These are phyloP conservation scores for Myriosclerotinia curreyana DNA, from an alignment of 2,329 filamentous ascomycete genomes.

Conservation along the genomic window DNA sequence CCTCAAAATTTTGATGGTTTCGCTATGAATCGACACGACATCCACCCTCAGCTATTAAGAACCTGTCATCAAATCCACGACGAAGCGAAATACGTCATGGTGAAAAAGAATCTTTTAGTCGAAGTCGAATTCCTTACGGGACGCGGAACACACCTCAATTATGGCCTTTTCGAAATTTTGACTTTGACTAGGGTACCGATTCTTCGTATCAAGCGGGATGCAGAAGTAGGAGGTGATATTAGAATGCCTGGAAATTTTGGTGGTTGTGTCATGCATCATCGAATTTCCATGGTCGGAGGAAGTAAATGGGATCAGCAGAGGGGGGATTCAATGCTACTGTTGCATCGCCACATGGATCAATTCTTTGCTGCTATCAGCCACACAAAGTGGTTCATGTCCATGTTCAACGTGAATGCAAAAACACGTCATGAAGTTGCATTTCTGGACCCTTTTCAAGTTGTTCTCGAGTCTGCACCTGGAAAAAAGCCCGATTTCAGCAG, in stretches of 20 bases:
- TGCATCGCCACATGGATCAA: neutral
- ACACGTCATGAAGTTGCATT: neutral
- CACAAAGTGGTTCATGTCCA: neutral
- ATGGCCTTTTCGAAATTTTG: neutral
- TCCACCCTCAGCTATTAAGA: neutral
- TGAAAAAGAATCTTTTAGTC: neutral
- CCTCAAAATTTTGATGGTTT: neutral
- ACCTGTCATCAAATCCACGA: constrained; percentile 1
- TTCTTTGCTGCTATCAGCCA: neutral
- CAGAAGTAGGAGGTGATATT: neutral
- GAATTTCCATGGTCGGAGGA: neutral
- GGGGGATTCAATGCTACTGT: neutral
- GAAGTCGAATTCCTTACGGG: neutral
- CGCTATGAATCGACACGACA: neutral
- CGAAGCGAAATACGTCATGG: neutral
- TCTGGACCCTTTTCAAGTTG: neutral
- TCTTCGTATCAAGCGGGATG: neutral
- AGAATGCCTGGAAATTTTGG: neutral
- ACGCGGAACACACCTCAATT: neutral
- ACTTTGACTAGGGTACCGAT: neutral
- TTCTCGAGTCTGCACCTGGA: neutral
- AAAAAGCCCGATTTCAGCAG: neutral
- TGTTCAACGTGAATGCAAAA: accelerated
- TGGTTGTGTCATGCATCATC: neutral
- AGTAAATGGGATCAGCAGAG: neutral